A percentile compares a stretch with the other conserved stretches of the same genome.
Conservation (phyloP, 1,284 basidiomycete genomes). For the Peniophora sp. region DNA sequence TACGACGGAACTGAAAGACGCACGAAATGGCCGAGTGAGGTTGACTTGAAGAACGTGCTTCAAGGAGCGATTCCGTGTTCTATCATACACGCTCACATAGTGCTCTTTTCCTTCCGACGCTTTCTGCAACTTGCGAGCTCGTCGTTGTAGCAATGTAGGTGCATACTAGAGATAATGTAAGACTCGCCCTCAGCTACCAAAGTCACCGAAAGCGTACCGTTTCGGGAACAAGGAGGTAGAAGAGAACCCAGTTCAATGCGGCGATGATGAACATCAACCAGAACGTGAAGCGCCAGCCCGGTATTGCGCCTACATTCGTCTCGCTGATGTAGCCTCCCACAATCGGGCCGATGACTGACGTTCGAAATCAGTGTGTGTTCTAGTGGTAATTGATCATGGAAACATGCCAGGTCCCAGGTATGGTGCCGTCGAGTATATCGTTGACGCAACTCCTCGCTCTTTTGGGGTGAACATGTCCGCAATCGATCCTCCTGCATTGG, state of each 20-base stretch:
- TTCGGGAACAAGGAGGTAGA: conserved; percentile 41
- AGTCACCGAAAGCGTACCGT: conserved; percentile 23
- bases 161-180: conserved; percentile 38
- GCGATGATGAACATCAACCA: conserved; percentile 62
- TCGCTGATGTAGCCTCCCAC: conserved; percentile 57
- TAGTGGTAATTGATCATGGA: neutral
- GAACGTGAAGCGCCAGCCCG: conserved; percentile 68
- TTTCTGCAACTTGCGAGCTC: conserved; percentile 41
- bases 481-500: conserved; percentile 55
- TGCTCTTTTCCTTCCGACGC: conserved; percentile 33
- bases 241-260: conserved; percentile 37
- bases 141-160: conserved; percentile 55
- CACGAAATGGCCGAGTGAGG: conserved; percentile 55
- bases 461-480: conserved; percentile 52
- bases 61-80: conserved; percentile 36
- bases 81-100: conserved; percentile 51
- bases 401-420: conserved; percentile 62
- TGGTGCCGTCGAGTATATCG: conserved; percentile 59
- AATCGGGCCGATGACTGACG: conserved; percentile 50
- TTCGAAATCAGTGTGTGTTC: neutral
- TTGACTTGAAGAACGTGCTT: conserved; percentile 32
- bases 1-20: conserved; percentile 15
- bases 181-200: neutral
- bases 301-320: conserved; percentile 22
- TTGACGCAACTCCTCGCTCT: conserved; percentile 52